Conservation (phyloP, 1,139 yeast genomes). For the Pneumocystis oryctolagi region DNA sequence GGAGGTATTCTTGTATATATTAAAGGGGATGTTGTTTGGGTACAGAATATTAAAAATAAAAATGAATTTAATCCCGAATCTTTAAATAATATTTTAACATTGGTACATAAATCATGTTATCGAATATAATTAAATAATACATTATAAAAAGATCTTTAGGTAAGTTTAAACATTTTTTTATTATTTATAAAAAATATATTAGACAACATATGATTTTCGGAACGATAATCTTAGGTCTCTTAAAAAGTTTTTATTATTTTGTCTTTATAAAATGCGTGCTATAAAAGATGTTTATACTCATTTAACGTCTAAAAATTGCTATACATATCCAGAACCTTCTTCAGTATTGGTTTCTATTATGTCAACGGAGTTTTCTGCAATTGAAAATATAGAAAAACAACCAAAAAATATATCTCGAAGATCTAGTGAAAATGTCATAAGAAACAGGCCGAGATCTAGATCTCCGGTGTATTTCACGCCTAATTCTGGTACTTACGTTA, state of each 20-base stretch:
- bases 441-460: not conserved
- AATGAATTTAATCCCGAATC: not conserved
- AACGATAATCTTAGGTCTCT: not conserved
- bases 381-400: not conserved
- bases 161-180: not conserved
- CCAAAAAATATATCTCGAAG: not conserved
- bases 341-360: not conserved
- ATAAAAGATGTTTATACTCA: not conserved
- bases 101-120: not conserved
- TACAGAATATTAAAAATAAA: conserved; percentile 14
- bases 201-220: not conserved
- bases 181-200: not conserved
- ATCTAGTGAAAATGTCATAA: not conserved
- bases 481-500: not conserved
- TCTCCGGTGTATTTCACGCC: not conserved
- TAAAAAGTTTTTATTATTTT: not conserved
- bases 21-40: conserved; percentile 36
- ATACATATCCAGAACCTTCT: not conserved
- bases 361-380: not conserved
- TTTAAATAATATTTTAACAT: not conserved
- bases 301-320: not conserved
- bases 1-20: conserved; percentile 27
- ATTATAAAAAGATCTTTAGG: no score
- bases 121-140: not conserved
- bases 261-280: not conserved